A percentile compares a stretch with the other conserved stretches of the same genome.
Evolutionary conservation across 805 yeast genomes (phyloP).

Genomic region (Saccharomycopsis sp.): DNA sequence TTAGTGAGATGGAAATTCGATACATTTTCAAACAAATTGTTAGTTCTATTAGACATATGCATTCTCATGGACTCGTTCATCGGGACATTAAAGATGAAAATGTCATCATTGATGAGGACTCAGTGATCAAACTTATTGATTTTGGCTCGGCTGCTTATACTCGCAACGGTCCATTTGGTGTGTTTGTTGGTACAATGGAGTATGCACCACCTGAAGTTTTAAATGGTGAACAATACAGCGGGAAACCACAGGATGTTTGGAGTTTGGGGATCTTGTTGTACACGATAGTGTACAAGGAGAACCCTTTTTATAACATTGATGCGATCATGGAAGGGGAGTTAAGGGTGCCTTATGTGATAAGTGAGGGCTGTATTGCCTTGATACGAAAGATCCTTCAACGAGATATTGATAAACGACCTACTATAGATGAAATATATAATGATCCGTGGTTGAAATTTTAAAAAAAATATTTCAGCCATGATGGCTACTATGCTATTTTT

Average conservation of each 20-base stretch:
- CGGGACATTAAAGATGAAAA: constrained; percentile 95
- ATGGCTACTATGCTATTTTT: too few species aligned
- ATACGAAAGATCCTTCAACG: constrained; percentile 63
- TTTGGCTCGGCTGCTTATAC: constrained; percentile 93
- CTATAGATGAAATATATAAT: constrained; percentile 59
- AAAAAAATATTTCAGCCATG: too few species aligned
- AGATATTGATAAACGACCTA: constrained; percentile 60
- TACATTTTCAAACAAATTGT: constrained; percentile 73
- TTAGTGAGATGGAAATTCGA: constrained; percentile 74
- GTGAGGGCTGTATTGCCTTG: constrained; percentile 53
- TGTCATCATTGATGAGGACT: constrained; percentile 77
- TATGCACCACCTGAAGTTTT: constrained; percentile 97
- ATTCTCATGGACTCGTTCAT: constrained; percentile 81
- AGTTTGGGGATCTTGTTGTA: constrained; percentile 88
- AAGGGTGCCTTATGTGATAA: constrained; percentile 59
- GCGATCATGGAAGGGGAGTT: constrained; percentile 90
- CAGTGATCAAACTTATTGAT: constrained; percentile 79
- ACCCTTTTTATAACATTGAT: constrained; percentile 92
- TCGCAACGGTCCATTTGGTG: constrained; percentile 90
- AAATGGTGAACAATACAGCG: constrained; percentile 81
- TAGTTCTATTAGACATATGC: constrained; percentile 75
- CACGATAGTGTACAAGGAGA: constrained; percentile 86
- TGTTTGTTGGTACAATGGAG: constrained; percentile 94
- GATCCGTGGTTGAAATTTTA: constrained; percentile 58
- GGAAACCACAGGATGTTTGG: constrained; percentile 96